Base-by-base conservation (phyloP, 805 yeast genomes). In the Tetrapisispora fleetii region DNA sequence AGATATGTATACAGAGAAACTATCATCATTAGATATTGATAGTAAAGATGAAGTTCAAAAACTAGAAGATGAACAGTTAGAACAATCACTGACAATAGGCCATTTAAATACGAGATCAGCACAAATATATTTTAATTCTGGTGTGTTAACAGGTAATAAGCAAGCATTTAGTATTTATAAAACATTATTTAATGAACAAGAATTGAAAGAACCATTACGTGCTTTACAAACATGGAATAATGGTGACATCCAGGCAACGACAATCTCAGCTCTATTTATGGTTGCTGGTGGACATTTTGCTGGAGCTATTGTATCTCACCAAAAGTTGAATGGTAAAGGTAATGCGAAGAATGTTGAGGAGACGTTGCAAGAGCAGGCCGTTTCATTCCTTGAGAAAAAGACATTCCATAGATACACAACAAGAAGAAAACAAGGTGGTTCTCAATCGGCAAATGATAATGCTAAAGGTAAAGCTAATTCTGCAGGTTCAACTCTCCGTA, bases 261-360 rank as follows among this genome's bases (percentile, higher is more conserved):
- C 69, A 3, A 73, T 74, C 41, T 85, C 95, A 5, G 95, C 95
- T 0, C 65, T 93, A 13, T 77, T 93, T 55, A 87, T 93, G 96
- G 78, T 93, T 47, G 97, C 97, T 16, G 97, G 98, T 40, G 99
- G 99, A 39, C 97, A 93, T 68, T 93, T 93, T 71, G 96, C 98
- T 0, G 99, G 93, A 18, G 96, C 96, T 0, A 84, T 93, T 40
- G 74, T 93, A 9, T 79, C 88, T 1, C 97, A 90, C 59, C 72
- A 72, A 44, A 82, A 78, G 22, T 69, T 71, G 45, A 71, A 70
- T 37, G 73, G 76, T 1, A 76, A 75, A 54, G 87, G 88, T 2
- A 79, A 79, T 52, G 69, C 72, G 7, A 75, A 72, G 19, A 67
- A 71, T 51, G 70, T 72, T 38, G 69, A 72, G 33, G 77, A 70